Evolutionary conservation across 2,329 filamentous ascomycete species (phyloP).

Genomic region (Xenosphaeropsis pyriputrescens): DNA sequence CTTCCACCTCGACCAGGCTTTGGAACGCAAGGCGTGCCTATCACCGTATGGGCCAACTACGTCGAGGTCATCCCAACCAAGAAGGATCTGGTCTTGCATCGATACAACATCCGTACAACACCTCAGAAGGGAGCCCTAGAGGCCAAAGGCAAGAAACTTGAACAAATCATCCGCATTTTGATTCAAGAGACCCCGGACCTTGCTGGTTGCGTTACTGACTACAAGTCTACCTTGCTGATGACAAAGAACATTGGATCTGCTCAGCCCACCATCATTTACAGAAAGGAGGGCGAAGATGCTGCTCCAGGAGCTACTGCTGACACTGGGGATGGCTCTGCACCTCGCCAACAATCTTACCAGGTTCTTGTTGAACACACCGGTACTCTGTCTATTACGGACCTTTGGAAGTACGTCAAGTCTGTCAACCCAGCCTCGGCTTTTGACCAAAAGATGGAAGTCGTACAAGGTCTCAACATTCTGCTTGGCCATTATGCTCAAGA

Average conservation of each 20-base stretch:
- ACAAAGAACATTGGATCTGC: slow-evolving; percentile 5
- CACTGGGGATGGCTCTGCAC: not conserved
- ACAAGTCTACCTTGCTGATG: slow-evolving; percentile 14
- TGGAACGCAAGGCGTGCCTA: slow-evolving; percentile 12
- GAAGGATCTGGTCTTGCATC: slow-evolving; percentile 8
- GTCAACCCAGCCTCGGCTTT: not conserved
- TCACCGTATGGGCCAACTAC: slow-evolving; percentile 17
- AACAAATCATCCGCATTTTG: slow-evolving; percentile 13
- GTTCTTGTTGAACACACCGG: slow-evolving; percentile 8
- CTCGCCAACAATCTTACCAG: slow-evolving; percentile 4
- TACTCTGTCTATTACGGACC: slow-evolving; percentile 3
- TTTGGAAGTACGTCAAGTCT: slow-evolving; percentile 3
- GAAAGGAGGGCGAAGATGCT: slow-evolving; percentile 4
- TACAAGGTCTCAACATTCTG: slow-evolving; percentile 42
- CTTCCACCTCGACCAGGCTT: slow-evolving; percentile 14
- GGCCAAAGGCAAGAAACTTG: slow-evolving; percentile 11
- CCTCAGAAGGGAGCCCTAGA: slow-evolving; percentile 6
- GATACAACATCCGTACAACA: slow-evolving; percentile 14
- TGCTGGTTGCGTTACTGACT: slow-evolving; percentile 11
- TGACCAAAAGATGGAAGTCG: slow-evolving; percentile 26
- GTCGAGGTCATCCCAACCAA: slow-evolving; percentile 11
- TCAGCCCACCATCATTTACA: slow-evolving; percentile 4
- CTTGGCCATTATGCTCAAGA: slow-evolving; percentile 30
- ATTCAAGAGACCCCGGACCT: slow-evolving; percentile 11
- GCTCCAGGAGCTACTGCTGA: too few relatives aligned